Percentiles rank a stretch among this genome's conserved stretches.
Evolutionary conservation across 2,329 filamentous ascomycete genomes (phyloP).

Genomic region (Pseudocercospora musae): DNA sequence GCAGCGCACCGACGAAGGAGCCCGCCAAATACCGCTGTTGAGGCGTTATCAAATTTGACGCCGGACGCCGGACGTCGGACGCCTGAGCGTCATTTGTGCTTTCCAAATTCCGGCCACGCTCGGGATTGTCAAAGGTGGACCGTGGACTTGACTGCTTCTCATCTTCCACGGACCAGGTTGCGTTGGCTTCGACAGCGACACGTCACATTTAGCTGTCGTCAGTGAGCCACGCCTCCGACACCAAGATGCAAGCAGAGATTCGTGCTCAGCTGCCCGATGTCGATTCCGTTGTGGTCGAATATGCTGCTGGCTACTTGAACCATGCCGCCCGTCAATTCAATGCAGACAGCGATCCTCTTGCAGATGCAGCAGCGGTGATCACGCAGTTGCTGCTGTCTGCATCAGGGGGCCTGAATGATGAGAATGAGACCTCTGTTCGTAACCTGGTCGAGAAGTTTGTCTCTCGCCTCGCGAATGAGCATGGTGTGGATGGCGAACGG

Average conservation of each 20-base stretch:
- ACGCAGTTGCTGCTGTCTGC: constrained; percentile 89
- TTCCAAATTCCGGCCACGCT: constrained; percentile 10
- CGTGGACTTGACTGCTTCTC: neutral
- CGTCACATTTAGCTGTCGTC: constrained; percentile 10
- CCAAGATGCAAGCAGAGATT: constrained; percentile 38
- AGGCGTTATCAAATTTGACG: constrained; percentile 1
- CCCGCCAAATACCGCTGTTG: neutral
- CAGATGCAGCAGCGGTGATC: constrained; percentile 78
- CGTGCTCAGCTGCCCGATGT: constrained; percentile 35
- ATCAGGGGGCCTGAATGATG: constrained; percentile 72
- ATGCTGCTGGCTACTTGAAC: constrained; percentile 76
- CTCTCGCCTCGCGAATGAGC: constrained; percentile 69
- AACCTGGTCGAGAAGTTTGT: constrained; percentile 89
- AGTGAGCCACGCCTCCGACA: constrained; percentile 6
- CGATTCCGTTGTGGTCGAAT: constrained; percentile 39
- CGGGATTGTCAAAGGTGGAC: constrained; percentile 4
- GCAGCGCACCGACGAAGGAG: neutral
- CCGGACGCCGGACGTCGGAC: too few species aligned
- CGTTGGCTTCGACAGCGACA: constrained; percentile 4
- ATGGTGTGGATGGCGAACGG: constrained; percentile 64
- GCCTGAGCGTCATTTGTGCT: constrained; percentile 3
- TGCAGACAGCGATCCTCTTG: constrained; percentile 73
- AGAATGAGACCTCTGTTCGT: constrained; percentile 74
- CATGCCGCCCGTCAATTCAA: constrained; percentile 85
- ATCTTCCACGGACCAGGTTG: neutral